Percentiles rank a stretch among this genome's conserved stretches.
Conservation (phyloP, 176 grass and related monocot genomes). For the Aegilops umbellulata region DNA sequence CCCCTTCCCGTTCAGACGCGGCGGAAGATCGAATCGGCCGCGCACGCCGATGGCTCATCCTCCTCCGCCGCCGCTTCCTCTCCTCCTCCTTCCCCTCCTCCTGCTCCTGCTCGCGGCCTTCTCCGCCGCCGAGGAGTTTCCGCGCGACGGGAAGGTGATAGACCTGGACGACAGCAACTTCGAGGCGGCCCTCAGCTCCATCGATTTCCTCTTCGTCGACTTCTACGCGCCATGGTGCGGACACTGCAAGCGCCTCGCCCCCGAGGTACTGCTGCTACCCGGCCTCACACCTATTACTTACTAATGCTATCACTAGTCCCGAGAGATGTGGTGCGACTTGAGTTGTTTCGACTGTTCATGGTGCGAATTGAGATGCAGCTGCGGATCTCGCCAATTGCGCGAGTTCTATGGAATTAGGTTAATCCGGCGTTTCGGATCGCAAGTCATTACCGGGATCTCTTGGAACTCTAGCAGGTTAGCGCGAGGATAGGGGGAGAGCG, state of each 20-base stretch:
- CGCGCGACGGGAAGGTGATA: slow-evolving; percentile 76
- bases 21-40: slow-evolving; percentile 43
- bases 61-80: slow-evolving; percentile 17
- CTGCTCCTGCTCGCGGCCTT: slow-evolving; percentile 25
- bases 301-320: neutral
- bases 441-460: slow-evolving; percentile 5
- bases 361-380: neutral
- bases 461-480: slow-evolving; percentile 25
- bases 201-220: slow-evolving; percentile 87
- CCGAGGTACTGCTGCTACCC: slow-evolving; percentile 49
- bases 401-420: neutral
- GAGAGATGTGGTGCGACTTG: slow-evolving; percentile 30
- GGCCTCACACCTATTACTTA: neutral
- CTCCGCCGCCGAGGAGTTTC: slow-evolving; percentile 48
- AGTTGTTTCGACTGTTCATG: neutral
- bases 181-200: slow-evolving; percentile 68
- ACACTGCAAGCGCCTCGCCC: slow-evolving; percentile 91
- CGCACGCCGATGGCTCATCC: slow-evolving; percentile 29
- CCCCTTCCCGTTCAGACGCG: slow-evolving; percentile 25
- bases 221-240: slow-evolving; percentile 96
- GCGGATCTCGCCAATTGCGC: slow-evolving; percentile 28
- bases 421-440: neutral
- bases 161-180: slow-evolving; percentile 89
- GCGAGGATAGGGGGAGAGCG: neutral
- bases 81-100: slow-evolving; percentile 22